These are phyloP conservation scores for Pueraria montana DNA, from an alignment of 306 rosid species.

Conservation along the genomic window DNA sequence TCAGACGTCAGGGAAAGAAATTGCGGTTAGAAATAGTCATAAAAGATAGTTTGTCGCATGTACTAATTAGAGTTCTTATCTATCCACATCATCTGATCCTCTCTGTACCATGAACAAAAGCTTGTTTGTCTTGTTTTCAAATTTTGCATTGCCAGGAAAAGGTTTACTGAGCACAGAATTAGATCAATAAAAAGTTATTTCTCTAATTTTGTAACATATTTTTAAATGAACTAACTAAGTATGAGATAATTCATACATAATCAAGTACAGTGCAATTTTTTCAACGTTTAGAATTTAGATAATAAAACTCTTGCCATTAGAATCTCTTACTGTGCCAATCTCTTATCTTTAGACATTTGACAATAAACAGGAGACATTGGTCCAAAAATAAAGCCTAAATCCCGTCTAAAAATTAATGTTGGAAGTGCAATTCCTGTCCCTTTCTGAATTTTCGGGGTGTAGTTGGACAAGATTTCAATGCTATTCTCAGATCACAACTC, in stretches of 20 bases:
- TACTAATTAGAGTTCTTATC: too few species aligned
- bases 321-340: neutral
- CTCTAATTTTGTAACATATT: neutral
- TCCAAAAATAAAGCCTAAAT: neutral
- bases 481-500: neutral
- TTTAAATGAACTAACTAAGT: too few species aligned
- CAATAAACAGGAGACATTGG: neutral
- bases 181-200: too few species aligned
- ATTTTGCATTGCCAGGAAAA: neutral
- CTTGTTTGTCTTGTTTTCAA: too few species aligned
- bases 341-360: neutral
- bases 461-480: constrained; percentile 35
- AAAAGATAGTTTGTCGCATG: too few species aligned
- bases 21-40: too few species aligned
- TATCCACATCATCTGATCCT: too few species aligned
- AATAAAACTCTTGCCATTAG: neutral
- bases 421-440: constrained; percentile 20
- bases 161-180: neutral
- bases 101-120: too few species aligned
- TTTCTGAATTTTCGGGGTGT: constrained; percentile 46
- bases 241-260: too few species aligned
- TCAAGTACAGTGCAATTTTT: neutral
- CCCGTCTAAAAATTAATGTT: neutral
- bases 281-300: neutral
- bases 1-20: too few species aligned